These are phyloP conservation scores for Carex sylvatica DNA, from an alignment of 202 grass and related monocot genomes.

Conservation along the genomic window DNA sequence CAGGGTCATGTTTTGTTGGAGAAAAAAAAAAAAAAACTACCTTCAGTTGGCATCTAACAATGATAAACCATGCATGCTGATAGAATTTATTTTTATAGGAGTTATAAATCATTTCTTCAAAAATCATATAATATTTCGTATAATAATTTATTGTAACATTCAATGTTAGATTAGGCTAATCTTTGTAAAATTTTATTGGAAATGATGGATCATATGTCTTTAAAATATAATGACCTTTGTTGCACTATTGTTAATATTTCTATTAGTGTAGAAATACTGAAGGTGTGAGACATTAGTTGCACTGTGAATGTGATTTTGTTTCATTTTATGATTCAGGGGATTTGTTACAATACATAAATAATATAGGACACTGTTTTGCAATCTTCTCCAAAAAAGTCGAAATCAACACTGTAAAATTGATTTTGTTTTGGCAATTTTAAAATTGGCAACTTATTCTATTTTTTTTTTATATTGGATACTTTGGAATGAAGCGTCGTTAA, in stretches of 20 bases:
- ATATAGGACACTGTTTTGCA: background rate
- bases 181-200: background rate
- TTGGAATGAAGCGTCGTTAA: constrained; percentile 40
- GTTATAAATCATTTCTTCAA: background rate
- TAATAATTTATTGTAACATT: background rate
- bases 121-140: background rate
- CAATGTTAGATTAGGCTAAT: background rate
- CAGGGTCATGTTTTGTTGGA: background rate
- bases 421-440: background rate
- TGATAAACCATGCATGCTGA: background rate
- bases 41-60: background rate
- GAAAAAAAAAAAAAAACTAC: background rate
- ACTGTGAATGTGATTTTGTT: background rate
- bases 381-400: background rate
- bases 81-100: background rate
- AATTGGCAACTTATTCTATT: constrained; percentile 25
- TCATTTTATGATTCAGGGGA: background rate
- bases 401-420: background rate
- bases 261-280: background rate
- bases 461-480: background rate
- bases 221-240: background rate
- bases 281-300: background rate
- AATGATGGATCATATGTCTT: background rate
- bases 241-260: background rate
- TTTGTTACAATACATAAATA: constrained; percentile 16